Base-by-base conservation (phyloP, 164 flowering plant genomes). In the Saururus chinensis region DNA sequence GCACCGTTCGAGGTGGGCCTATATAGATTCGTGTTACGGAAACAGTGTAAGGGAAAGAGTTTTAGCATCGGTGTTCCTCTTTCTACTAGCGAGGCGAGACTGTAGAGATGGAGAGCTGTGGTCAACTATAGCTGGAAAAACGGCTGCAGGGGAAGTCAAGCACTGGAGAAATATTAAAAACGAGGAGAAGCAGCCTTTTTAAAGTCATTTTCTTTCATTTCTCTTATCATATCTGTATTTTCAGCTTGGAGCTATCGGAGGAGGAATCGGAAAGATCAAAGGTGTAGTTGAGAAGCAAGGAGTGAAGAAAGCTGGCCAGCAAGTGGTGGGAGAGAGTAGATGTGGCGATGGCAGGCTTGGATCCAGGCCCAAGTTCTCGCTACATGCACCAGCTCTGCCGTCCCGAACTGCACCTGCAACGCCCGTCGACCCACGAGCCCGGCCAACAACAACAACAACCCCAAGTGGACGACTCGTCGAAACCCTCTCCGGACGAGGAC, bases 281-380 rank as follows among this genome's bases (percentile, higher is more conserved):
- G 48, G 9, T 40, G 8, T 40, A 40, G 22, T 25, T 16, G 40
- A 60, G 60, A 22, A 23, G 41, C 8, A 30, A 26, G 22, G 53
- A 40, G 64, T 9, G 56, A 59, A 19, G 53, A 48, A 70, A 67
- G 68, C 75, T 75, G 80, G 81, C 77, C 69, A 70, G 70, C 65
- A 76, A 77, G 74, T 71, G 79, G 79, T 72, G 82, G 79, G 76
- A 78, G 77, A 71, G 74, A 63, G 48, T 75, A 63, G 80, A 71
- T 71, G 83, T 63, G 68, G 76, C 45, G 51, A 80, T 77, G 81
- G 79, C 71, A 56, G 82, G 80, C 1, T 62, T 65, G 41, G 76
- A 78, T 22, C 78, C 70, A 61, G 69, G 64, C 40, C 41, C 69
- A 40, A 68, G 68, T 54, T 74, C 80, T 56, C 77, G 74, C 70